Conservation (phyloP, 805 yeast species). For the Suhomyces xylopsoci region DNA sequence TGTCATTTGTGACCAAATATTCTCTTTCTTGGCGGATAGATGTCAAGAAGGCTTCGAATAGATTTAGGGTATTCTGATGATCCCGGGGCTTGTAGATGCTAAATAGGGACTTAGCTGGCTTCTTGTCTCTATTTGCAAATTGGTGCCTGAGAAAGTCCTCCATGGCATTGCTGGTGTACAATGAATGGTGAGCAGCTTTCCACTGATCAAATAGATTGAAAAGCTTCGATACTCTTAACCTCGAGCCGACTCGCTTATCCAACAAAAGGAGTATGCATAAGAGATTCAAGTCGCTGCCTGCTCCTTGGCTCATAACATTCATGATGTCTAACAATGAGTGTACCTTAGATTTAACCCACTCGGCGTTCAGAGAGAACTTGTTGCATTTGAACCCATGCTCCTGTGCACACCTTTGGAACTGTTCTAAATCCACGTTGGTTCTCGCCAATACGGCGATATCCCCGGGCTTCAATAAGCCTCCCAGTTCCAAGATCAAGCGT, state of each 20-base stretch:
- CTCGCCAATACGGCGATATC: constrained; percentile 55
- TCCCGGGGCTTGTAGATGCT: constrained; percentile 9
- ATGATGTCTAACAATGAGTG: constrained; percentile 49
- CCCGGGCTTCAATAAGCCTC: constrained; percentile 38
- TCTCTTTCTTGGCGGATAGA: constrained; percentile 14
- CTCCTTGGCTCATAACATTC: constrained; percentile 34
- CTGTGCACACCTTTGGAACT: constrained; percentile 30
- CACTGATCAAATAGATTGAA: constrained; percentile 20
- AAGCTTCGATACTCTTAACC: constrained; percentile 23
- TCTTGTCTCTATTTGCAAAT: constrained; percentile 2
- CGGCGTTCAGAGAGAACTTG: constrained; percentile 45
- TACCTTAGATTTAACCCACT: constrained; percentile 49
- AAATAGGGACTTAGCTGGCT: neutral
- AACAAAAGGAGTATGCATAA: constrained; percentile 24
- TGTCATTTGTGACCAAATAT: constrained; percentile 17
- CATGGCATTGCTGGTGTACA: neutral
- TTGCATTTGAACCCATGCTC: constrained; percentile 42
- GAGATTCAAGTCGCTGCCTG: constrained; percentile 32
- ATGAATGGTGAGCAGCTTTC: neutral
- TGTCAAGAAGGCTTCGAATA: constrained; percentile 12
- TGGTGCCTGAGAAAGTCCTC: constrained; percentile 11
- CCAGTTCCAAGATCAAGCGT: constrained; percentile 38
- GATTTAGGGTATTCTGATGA: constrained; percentile 11
- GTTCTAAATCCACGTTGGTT: constrained; percentile 49
- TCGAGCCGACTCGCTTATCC: constrained; percentile 23